Base-by-base conservation (phyloP, 176 grass and related monocot species). In the Tuctoria greenei region DNA sequence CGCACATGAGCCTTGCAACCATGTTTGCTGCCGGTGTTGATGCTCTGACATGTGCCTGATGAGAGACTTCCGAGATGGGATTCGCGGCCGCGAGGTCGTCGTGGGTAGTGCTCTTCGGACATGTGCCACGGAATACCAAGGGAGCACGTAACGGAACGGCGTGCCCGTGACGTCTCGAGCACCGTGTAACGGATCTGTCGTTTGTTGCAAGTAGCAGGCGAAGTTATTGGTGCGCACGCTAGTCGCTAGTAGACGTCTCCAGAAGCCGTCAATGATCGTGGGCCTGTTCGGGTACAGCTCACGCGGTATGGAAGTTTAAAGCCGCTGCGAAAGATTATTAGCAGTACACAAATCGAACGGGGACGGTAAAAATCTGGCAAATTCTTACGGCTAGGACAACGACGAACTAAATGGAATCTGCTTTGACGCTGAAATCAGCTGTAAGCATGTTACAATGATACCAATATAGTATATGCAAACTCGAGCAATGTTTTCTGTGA, bases 121-220 rank as follows among this genome's bases (percentile, higher is more conserved):
- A 21, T 39, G 25, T 20, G 67, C 85, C 34, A 4, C n/a, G 4
- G 43, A 41, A 20, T 35, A 25, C 42, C 25, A 74, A 4, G 75
- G 31, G 61, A n/a, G 14, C 67, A 74, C 75, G 85, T 51, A 56
- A 35, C 47, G 73, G 55, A 46, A 83, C 80, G 86, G 69, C 75
- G 74, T 66, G 49, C 67, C 41, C 43, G 60, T 66, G 79, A 82
- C 49, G 73, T 49, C 73, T 82, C 79, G 18, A 34, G 66, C 72
- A 8, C 4, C 61, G 73, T 66, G 66, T 12, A 42, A 41, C 17
- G 66, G 65, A 11, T 55, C 71, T 71, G 61, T 64, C 65, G 44
- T 10, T 20, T 2, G 0, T 12, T 44, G 31, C 31, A 31, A 51
- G 47, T 34, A 45, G 63, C 47, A 18, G 38, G 0, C 4, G 66